Base-by-base conservation (phyloP, 2,329 filamentous ascomycete species). In the Pyrenophora teres region DNA sequence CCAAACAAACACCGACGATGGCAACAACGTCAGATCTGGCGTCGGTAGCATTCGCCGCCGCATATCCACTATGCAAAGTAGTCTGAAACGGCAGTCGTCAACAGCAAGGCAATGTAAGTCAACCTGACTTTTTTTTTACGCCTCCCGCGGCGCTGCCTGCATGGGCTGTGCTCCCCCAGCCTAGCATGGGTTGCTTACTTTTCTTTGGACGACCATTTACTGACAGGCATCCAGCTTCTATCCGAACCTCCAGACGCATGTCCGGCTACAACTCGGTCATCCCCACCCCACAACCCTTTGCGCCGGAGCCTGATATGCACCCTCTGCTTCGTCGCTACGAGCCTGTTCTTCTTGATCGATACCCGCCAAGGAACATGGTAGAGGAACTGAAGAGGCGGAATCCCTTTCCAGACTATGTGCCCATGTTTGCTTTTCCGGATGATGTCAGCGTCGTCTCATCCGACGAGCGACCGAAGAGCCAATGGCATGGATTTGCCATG, bases 221-320 rank as follows among this genome's bases (percentile, higher is more conserved):
- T 72, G 54, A 69, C 61, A 57, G 60, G 56, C 51, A 52, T 59
- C 41, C 50, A 67, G 83, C 83, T 57, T 90, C 87, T 19, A 81
- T 87, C 57, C 87, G 92, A 63, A 96, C 92, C 4, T 87, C 92
- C 32, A 94, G 87, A 76, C 86, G 94, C 64, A 79, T 97, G 60
- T 97, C 93, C 74, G 96, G 96, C 72, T 99, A 99, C 76, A 97
- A 97, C 73, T 97, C 94, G 1, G 94, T 99, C 45, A 97, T 99
- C 46, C 94, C 94, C 12, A 87, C 86, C 2, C 94, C 94, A 10
- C 91, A 97, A 73, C 93, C 93, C 8, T 85, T 97, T 58, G 90
- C 95, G 50, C 85, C 87, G 44, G 89, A 93, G 52, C 91, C 92
- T 15, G 86, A 95, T 59, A 97, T 97, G 91, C 94, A 99, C 74